phyloP scores from a whole-genome alignment of 2,329 filamentous ascomycete species.

The Alternaria gansuensis region DNA sequence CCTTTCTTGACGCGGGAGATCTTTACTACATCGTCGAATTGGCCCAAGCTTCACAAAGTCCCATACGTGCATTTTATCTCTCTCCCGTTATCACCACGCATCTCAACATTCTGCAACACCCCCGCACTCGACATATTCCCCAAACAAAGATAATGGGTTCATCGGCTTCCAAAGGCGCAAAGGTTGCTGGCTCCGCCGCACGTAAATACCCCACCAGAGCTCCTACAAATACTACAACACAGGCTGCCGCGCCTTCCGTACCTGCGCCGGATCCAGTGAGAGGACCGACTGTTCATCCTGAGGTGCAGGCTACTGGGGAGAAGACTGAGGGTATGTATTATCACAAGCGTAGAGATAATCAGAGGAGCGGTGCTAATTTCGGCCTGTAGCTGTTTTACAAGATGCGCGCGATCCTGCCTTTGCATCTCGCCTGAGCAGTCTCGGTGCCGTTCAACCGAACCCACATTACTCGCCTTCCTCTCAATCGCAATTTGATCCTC shows the following conservation, averaged over 20 bases:
- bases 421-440: constrained; percentile 79
- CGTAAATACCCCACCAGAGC: constrained; percentile 66
- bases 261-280: constrained; percentile 39
- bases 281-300: constrained; percentile 55
- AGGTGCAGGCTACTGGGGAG: constrained; percentile 49
- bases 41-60: constrained; percentile 16
- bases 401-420: constrained; percentile 70
- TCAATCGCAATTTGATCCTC: constrained; percentile 56
- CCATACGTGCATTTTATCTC: constrained; percentile 27
- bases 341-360: neutral
- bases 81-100: constrained; percentile 33
- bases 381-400: constrained; percentile 63
- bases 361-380: constrained; percentile 2
- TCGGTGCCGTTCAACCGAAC: constrained; percentile 67
- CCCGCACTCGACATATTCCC: constrained; percentile 21
- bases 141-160: constrained; percentile 60
- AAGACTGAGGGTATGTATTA: constrained; percentile 52
- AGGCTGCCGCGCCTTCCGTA: constrained; percentile 42
- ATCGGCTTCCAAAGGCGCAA: constrained; percentile 65
- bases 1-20: constrained; percentile 3
- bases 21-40: constrained; percentile 18
- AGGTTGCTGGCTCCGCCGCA: constrained; percentile 59
- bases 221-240: constrained; percentile 49
- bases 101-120: constrained; percentile 34
- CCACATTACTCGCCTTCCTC: constrained; percentile 66